phyloP scores from a whole-genome alignment of 768 basidiomycete genomes.

The Russula olivacea region DNA sequence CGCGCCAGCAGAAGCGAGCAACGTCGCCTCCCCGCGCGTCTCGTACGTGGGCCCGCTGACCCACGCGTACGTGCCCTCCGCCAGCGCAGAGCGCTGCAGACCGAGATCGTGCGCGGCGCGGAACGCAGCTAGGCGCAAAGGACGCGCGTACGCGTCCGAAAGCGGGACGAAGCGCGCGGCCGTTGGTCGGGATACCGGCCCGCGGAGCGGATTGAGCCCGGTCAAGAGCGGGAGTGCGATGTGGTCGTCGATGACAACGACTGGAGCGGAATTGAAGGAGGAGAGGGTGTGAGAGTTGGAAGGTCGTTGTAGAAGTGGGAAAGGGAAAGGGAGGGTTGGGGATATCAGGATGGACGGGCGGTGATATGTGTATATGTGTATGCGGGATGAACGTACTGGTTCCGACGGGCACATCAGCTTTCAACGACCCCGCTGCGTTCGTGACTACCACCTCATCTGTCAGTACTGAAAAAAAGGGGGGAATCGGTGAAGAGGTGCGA shows the following conservation, averaged over 20 bases:
- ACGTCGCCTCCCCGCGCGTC: slow-evolving; percentile 78
- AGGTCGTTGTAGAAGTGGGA: neutral
- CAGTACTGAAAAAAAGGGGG: neutral
- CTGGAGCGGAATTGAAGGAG: slow-evolving; percentile 34
- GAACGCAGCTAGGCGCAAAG: slow-evolving; percentile 67
- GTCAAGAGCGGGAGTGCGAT: slow-evolving; percentile 72
- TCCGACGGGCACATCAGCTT: slow-evolving; percentile 66
- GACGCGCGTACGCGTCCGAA: slow-evolving; percentile 73
- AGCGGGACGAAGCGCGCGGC: slow-evolving; percentile 77
- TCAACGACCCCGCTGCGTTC: slow-evolving; percentile 82
- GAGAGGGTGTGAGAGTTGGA: neutral
- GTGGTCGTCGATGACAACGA: slow-evolving; percentile 82
- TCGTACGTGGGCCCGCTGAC: slow-evolving; percentile 89
- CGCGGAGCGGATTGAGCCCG: slow-evolving; percentile 75
- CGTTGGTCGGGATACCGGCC: slow-evolving; percentile 52
- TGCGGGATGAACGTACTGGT: slow-evolving; percentile 48
- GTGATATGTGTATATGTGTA: neutral
- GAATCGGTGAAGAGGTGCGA: slow-evolving; percentile 9
- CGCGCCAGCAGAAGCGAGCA: slow-evolving; percentile 67
- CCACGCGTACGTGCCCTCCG: slow-evolving; percentile 86
- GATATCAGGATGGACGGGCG: neutral
- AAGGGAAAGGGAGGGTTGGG: neutral
- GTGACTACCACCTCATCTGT: slow-evolving; percentile 49
- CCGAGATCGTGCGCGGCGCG: slow-evolving; percentile 59
- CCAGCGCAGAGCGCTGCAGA: slow-evolving; percentile 49